Conservation (phyloP, 2,329 filamentous ascomycete species). For the Sporothrix schenckii region DNA sequence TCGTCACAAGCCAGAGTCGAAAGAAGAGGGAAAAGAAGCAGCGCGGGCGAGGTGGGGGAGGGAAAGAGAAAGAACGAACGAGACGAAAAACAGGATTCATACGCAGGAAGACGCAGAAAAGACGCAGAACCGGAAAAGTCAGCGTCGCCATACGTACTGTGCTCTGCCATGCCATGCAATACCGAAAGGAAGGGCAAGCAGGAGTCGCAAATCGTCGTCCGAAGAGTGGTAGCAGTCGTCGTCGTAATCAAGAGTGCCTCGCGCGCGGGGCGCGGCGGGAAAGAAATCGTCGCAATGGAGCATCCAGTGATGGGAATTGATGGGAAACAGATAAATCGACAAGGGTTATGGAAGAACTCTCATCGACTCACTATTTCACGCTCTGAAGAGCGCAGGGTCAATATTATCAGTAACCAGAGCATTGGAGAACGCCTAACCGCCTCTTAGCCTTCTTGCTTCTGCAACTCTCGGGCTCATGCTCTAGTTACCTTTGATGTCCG, state of each 20-base stretch:
- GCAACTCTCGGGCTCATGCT: conserved; percentile 63
- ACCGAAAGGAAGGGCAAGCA: conserved; percentile 15
- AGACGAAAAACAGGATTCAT: conserved; percentile 11
- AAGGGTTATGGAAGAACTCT: conserved; percentile 38
- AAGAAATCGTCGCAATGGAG: neutral
- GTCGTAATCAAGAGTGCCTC: conserved; percentile 1
- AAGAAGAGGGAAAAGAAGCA: neutral
- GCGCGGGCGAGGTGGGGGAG: neutral
- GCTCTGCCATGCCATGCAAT: conserved; percentile 20
- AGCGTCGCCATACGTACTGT: conserved; percentile 24
- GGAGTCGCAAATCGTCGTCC: neutral
- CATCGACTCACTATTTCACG: conserved; percentile 38
- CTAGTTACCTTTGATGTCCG: conserved; percentile 58
- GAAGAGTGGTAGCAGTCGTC: neutral
- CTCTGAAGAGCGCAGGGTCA: conserved; percentile 41
- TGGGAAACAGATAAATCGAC: conserved; percentile 28
- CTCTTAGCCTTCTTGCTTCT: conserved; percentile 61
- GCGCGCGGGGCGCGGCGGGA: neutral
- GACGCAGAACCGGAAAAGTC: conserved; percentile 24
- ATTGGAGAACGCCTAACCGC: conserved; percentile 42
- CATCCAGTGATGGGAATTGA: conserved; percentile 21
- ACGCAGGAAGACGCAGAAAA: neutral
- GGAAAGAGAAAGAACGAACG: neutral
- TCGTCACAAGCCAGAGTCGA: conserved; percentile 23
- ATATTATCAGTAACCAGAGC: conserved; percentile 39